Conservation (phyloP, 306 rosid species). For the Begonia fuchsioides region DNA sequence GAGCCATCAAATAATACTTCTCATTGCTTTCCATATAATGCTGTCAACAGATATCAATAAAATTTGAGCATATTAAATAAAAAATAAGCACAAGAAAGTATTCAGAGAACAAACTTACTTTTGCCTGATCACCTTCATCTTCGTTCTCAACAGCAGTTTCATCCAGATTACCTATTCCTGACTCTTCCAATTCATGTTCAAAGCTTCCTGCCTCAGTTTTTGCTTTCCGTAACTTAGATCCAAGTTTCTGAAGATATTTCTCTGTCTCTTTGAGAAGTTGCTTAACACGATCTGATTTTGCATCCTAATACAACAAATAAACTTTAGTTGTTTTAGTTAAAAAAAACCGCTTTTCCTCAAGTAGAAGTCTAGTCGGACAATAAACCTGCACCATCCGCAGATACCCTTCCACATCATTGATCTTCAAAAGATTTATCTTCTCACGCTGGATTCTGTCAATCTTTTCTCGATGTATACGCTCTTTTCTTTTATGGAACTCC, state of each 20-base stretch:
- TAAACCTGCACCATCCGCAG: conserved; percentile 98
- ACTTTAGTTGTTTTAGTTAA: conserved; percentile 5
- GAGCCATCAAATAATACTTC: conserved; percentile 98
- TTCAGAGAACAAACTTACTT: conserved; percentile 43
- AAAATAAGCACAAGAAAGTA: conserved; percentile 5
- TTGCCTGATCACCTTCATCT: conserved; percentile 97
- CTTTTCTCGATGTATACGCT: conserved; percentile 94
- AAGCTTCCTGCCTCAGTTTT: conserved; percentile 48
- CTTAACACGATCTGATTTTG: conserved; percentile 96
- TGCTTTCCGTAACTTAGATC: conserved; percentile 81
- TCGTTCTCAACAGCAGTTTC: conserved; percentile 63
- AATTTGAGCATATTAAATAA: conserved; percentile 13
- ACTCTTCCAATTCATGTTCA: conserved; percentile 53
- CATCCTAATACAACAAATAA: conserved; percentile 41
- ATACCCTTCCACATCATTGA: conserved; percentile 98
- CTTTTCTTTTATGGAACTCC: conserved; percentile 95
- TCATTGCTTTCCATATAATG: conserved; percentile 98
- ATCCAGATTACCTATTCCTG: conserved; percentile 35
- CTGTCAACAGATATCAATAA: conserved; percentile 35
- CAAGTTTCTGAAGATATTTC: conserved; percentile 96
- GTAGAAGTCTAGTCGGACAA: conserved; percentile 2
- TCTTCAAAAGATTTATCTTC: conserved; percentile 90
- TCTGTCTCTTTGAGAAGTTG: conserved; percentile 98
- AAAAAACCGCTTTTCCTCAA: background rate
- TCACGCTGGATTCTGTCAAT: conserved; percentile 98